Percentiles rank a stretch among this genome's conserved stretches.
Conservation (phyloP, 257 asterid species). For the Solanum neorickii region DNA sequence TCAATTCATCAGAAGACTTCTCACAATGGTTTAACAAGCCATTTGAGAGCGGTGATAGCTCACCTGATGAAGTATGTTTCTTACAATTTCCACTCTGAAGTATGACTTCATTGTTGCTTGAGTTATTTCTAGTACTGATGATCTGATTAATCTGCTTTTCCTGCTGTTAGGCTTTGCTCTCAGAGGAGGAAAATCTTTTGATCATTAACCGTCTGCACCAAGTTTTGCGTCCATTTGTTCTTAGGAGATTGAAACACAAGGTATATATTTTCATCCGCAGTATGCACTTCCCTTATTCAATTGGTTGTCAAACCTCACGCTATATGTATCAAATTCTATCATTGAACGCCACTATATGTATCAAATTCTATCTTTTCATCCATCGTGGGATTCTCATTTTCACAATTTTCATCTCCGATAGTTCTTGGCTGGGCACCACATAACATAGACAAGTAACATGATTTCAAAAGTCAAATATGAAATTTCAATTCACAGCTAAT, state of each 20-base stretch:
- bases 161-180: slow-evolving; percentile 66
- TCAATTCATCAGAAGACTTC: slow-evolving; percentile 95
- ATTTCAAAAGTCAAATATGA: neutral
- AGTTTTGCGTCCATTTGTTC: slow-evolving; percentile 97
- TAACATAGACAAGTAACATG: neutral
- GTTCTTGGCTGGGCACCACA: neutral
- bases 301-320: neutral
- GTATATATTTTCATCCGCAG: slow-evolving; percentile 16
- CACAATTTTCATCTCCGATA: neutral
- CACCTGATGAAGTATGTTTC: slow-evolving; percentile 68
- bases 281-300: neutral
- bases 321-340: neutral
- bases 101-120: neutral
- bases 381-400: neutral
- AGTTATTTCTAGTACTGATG: neutral
- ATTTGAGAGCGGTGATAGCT: slow-evolving; percentile 87
- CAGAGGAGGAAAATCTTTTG: slow-evolving; percentile 99
- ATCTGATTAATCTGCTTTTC: slow-evolving; percentile 3
- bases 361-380: neutral
- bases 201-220: slow-evolving; percentile 98
- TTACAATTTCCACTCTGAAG: neutral
- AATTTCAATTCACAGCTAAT: neutral
- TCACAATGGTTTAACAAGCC: slow-evolving; percentile 99
- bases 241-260: slow-evolving; percentile 97
- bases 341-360: neutral